A percentile compares a stretch with the other conserved stretches of the same genome.
These are phyloP conservation scores for Yarrowia sp. DNA, from an alignment of 805 yeast species.

Conservation along the genomic window DNA sequence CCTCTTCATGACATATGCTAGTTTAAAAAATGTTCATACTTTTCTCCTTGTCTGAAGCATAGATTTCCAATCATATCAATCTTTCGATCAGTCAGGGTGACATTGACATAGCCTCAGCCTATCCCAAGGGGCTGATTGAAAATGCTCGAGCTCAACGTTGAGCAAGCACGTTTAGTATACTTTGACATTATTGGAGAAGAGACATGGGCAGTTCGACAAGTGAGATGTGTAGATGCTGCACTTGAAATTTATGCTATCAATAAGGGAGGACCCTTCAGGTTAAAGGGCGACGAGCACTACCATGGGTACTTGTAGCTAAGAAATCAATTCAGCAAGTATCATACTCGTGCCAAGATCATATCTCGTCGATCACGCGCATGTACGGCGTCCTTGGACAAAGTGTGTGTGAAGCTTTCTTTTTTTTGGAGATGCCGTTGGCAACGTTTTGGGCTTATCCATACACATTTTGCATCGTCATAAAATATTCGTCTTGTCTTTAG, in stretches of 20 bases:
- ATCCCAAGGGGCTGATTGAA: not conserved
- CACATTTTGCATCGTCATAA: not conserved
- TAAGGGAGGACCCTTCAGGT: not conserved
- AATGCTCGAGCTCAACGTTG: not conserved
- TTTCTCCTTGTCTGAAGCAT: not conserved
- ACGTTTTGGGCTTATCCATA: not conserved
- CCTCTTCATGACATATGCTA: too few relatives aligned
- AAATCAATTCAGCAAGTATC: too few relatives aligned
- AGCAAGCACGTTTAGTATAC: slow-evolving; percentile 3
- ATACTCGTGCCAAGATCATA: too few relatives aligned
- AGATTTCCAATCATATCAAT: slow-evolving; percentile 6
- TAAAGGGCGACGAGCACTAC: not conserved
- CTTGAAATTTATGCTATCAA: too few relatives aligned
- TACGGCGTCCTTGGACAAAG: slow-evolving; percentile 4
- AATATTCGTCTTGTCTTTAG: not conserved
- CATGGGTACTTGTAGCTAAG: too few relatives aligned
- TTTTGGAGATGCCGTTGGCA: not conserved
- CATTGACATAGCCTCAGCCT: not conserved
- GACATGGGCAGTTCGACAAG: too few relatives aligned
- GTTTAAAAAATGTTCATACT: too few relatives aligned
- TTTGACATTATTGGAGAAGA: not conserved
- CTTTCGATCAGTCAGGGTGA: not conserved
- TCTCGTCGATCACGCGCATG: slow-evolving; percentile 6
- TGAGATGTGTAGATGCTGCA: too few relatives aligned
- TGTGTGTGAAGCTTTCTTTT: not conserved